Percentiles rank a stretch among this genome's conserved stretches.
These are phyloP conservation scores for Obba rivulosa DNA, from an alignment of 768 basidiomycete genomes.

Conservation along the genomic window DNA sequence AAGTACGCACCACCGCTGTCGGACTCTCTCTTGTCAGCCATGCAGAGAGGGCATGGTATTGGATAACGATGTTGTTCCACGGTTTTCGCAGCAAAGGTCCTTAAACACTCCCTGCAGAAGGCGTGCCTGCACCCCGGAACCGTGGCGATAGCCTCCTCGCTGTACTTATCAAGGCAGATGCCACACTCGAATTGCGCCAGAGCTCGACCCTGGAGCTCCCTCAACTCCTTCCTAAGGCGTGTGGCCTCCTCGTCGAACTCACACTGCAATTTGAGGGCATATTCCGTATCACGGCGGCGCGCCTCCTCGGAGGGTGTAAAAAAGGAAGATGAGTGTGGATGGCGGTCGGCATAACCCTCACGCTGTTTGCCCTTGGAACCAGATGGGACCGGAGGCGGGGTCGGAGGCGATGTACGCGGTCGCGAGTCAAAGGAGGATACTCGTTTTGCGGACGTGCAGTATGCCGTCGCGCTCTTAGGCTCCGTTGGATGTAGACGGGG, in stretches of 20 bases:
- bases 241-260: constrained; percentile 37
- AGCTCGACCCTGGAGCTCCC: constrained; percentile 20
- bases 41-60: constrained; percentile 57
- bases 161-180: constrained; percentile 49
- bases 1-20: constrained; percentile 24
- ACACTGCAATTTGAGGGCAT: constrained; percentile 29
- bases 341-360: constrained; percentile 3
- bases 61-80: constrained; percentile 52
- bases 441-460: too few relatives aligned
- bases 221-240: constrained; percentile 30
- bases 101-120: constrained; percentile 52
- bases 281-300: constrained; percentile 8
- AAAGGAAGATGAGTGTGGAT: constrained; percentile 7
- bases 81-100: constrained; percentile 35
- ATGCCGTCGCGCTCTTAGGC: too few relatives aligned
- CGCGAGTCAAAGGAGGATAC: too few relatives aligned
- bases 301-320: constrained; percentile 1
- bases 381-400: too few relatives aligned
- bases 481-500: too few relatives aligned
- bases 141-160: constrained; percentile 36
- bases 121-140: constrained; percentile 43
- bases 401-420: too few relatives aligned
- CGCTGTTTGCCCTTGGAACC: too few relatives aligned
- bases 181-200: constrained; percentile 44
- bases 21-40: constrained; percentile 17